A percentile compares a stretch with the other conserved stretches of the same genome.
These are phyloP conservation scores for Claviceps pusilla DNA, from an alignment of 2,329 filamentous ascomycete species.

Conservation along the genomic window DNA sequence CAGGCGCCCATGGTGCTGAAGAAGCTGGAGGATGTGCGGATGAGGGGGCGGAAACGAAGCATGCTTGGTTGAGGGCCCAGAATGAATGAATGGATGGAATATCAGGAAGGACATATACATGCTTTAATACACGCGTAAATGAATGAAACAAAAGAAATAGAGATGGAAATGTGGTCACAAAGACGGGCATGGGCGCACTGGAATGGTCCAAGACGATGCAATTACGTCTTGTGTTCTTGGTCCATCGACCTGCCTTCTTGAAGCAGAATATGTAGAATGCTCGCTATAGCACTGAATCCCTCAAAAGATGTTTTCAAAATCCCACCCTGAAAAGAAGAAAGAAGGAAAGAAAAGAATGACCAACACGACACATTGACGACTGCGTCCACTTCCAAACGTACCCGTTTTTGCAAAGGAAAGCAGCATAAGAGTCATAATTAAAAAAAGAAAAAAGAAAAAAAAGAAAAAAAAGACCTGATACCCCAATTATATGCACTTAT, in stretches of 20 bases:
- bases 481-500: not conserved
- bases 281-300: slow-evolving; percentile 2
- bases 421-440: not conserved
- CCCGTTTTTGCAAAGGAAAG: not conserved
- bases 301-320: not conserved
- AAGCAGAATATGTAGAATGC: slow-evolving; percentile 1
- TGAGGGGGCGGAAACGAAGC: slow-evolving; percentile 89
- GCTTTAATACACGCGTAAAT: not conserved
- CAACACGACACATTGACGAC: not conserved
- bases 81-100: not conserved
- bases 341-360: not conserved
- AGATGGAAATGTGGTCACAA: not conserved
- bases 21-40: slow-evolving; percentile 77
- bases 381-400: not conserved
- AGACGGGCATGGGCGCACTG: not conserved
- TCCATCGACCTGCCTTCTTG: not conserved
- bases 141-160: too few species aligned
- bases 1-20: slow-evolving; percentile 60
- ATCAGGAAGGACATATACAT: too few species aligned
- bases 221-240: too few species aligned
- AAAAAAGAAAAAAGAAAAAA: not conserved
- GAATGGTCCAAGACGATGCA: not conserved
- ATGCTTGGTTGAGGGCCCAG: slow-evolving; percentile 60
- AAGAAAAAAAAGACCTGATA: not conserved
- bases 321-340: not conserved